These are phyloP conservation scores for Endocalyx cinctus DNA, from an alignment of 2,329 filamentous ascomycete genomes.

Conservation along the genomic window DNA sequence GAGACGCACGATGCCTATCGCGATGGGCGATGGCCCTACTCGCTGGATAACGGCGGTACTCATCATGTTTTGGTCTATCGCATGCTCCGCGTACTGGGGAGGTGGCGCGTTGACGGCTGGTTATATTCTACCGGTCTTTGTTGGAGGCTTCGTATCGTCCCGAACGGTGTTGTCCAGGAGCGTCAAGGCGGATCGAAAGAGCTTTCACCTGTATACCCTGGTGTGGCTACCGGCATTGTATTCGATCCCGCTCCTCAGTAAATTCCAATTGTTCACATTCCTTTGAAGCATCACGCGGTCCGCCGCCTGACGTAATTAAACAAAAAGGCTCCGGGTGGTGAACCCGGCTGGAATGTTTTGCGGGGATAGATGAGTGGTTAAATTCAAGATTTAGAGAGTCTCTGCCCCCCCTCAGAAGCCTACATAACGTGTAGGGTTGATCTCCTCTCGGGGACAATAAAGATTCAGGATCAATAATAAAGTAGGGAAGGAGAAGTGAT, in stretches of 20 bases:
- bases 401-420: no score
- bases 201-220: conserved; percentile 4
- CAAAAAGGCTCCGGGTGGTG: no score
- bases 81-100: conserved; percentile 14
- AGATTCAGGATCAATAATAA: no score
- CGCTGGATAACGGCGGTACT: conserved; percentile 18
- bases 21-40: conserved; percentile 12
- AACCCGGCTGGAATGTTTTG: no score
- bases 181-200: conserved; percentile 2
- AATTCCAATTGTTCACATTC: conserved; percentile 1
- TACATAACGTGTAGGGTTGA: no score
- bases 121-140: conserved; percentile 1
- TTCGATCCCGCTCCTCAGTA: conserved; percentile 3
- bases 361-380: no score
- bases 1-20: conserved; percentile 20
- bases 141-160: conserved; percentile 1
- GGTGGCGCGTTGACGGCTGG: conserved; percentile 2
- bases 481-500: no score
- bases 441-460: no score
- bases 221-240: conserved; percentile 4
- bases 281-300: no score
- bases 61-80: conserved; percentile 12
- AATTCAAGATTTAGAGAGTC: no score
- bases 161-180: not conserved
- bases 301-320: no score